Conservation (phyloP, 768 basidiomycete genomes). For the Podaxis sp. region DNA sequence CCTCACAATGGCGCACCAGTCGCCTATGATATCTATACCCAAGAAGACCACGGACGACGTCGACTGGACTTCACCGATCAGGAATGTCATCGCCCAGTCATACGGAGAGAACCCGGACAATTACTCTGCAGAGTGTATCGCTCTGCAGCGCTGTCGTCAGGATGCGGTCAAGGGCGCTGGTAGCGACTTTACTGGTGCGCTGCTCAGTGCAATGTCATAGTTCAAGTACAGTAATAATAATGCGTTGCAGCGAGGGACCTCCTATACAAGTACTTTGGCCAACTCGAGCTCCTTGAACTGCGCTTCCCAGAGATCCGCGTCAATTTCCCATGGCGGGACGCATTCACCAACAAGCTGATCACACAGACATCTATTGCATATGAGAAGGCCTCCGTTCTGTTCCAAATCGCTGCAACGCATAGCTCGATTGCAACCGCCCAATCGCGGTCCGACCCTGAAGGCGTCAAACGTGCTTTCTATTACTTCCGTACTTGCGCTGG, state of each 20-base stretch:
- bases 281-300: slow-evolving; percentile 94
- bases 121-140: slow-evolving; percentile 80
- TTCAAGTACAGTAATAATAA: not conserved
- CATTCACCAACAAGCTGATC: slow-evolving; percentile 91
- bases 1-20: slow-evolving; percentile 66
- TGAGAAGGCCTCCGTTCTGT: slow-evolving; percentile 97
- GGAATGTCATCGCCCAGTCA: slow-evolving; percentile 81
- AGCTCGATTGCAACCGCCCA: slow-evolving; percentile 87
- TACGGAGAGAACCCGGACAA: slow-evolving; percentile 93
- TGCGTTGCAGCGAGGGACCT: slow-evolving; percentile 72
- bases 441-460: slow-evolving; percentile 86
- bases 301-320: slow-evolving; percentile 96
- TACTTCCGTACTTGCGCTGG: slow-evolving; percentile 89
- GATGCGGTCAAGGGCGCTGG: slow-evolving; percentile 97
- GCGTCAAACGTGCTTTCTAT: slow-evolving; percentile 90
- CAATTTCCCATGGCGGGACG: slow-evolving; percentile 96
- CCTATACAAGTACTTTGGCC: slow-evolving; percentile 99
- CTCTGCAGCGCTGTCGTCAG: slow-evolving; percentile 88
- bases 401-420: slow-evolving; percentile 93
- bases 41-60: slow-evolving; percentile 95
- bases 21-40: slow-evolving; percentile 90
- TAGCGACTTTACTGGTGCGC: slow-evolving; percentile 88
- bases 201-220: slow-evolving; percentile 1
- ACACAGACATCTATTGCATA: slow-evolving; percentile 96
- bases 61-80: slow-evolving; percentile 91